Evolutionary conservation across 768 basidiomycete genomes (phyloP), one percentile per base, ranked within the genome.

Genomic region (Hysterangium stoloniferum): DNA sequence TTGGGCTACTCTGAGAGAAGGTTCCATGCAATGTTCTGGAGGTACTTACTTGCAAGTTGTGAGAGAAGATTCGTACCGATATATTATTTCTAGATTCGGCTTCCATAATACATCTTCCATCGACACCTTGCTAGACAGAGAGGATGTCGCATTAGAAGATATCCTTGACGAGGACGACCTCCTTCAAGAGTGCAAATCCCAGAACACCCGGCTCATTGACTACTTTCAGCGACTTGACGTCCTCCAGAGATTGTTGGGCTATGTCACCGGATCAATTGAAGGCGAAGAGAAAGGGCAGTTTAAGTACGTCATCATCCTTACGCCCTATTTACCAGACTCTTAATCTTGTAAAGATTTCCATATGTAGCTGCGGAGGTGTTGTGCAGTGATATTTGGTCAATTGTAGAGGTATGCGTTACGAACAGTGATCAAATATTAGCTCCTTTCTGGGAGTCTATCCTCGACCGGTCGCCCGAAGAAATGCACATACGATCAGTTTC

Each of bases 131-230:
- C 78, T 96, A 54, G 85, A 90, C 75, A 84, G 89, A 70, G 89
- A 92, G 58, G 86, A 90, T 61, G 83, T 90, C 56, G 77, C 82
- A 43, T 79, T 98, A 35, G 93, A 96, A 65, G 82, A 88, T 35
- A 83, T 98, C 53, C 75, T 98, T 49, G 91, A 92, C 68, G 91
- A 96, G 68, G 85, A 90, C 62, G 93, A 97, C 64, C 73, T 98
- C 38, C 71, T 98, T 49, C 87, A 89, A 66, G 95, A 98, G 67
- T 91, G 92, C 78, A 97, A 97, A 68, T 76, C 85, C 1, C 87
- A 95, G 68, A 98, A 98, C 62, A 85, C 85, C 34, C 73, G 87
- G 52, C 79, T 95, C 44, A 86, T 88, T 58, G 86, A 89, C 62
- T 91, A 91, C 66, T 87, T 94, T 59, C 84, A 83, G 56, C 73